Evolutionary conservation across 495 filamentous ascomycete species (phyloP), one percentile per base, ranked within the genome.

Genomic region (Trichoderma virens): DNA sequence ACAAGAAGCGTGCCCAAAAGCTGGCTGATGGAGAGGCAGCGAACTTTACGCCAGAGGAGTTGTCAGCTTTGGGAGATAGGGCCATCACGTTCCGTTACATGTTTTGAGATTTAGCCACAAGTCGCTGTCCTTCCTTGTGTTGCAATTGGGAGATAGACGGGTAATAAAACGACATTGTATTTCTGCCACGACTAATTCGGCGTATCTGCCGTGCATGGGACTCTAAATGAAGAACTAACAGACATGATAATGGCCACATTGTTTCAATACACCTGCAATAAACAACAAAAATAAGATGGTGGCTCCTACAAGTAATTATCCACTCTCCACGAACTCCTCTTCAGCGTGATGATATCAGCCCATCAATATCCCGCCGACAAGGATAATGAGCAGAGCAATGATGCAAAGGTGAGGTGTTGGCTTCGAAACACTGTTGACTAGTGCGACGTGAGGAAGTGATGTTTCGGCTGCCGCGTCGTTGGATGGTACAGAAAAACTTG

Each of bases 41-140:
- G 16, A 70, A 72, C 20, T 80, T 81, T 67, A 80, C 82, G 1
- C 69, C 72, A 27, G 75, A 80, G 62, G 79, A 89, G 69, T 72
- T 87, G 30, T 85, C 82, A 54, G 78, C 78, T 27, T 67, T 83
- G 74, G 88, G 89, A 0, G 88, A 90, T 71, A 80, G 76, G 31
- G 85, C 87, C 16, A 72, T 85, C 31, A 82, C 86, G 6, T 92
- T 88, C 71, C 79, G 86, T 62, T 91, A 91, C 67, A 78, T 82
- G 67, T 71, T 69, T 28, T 75, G 62, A 64, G 1, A 9, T 30
- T 23, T 20, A 47, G 20, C 18, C 43, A 23, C 6, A 25, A 5
- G 16, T 9, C n/a, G 0, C 2, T 47, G 8, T 45, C 8, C 18
- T 7, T 7, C 13, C 34, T 1, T 13, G 34, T 1, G 13, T 13